Evolutionary conservation across 1,284 basidiomycete genomes (phyloP).

Genomic region (Trichosporon ovoides): DNA sequence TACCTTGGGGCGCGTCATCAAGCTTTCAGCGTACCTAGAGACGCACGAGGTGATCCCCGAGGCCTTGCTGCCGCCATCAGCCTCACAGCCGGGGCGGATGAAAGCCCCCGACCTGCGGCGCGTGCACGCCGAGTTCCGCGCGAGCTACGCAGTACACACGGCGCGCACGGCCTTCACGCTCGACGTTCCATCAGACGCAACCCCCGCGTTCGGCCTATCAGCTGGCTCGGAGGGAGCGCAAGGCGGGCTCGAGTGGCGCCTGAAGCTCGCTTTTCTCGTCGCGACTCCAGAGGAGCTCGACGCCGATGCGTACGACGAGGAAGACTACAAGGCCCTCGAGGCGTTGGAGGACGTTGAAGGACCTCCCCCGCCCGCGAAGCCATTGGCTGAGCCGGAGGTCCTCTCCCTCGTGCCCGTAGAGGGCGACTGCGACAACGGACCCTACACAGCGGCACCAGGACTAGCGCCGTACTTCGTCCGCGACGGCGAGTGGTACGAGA

Average conservation of each 20-base stretch:
- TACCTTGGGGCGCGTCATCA: constrained; percentile 1
- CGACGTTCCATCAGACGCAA: constrained; percentile 81
- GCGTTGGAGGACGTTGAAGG: neutral
- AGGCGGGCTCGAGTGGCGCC: constrained; percentile 64
- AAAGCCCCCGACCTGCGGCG: constrained; percentile 47
- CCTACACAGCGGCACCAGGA: constrained; percentile 50
- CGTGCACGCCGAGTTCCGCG: constrained; percentile 75
- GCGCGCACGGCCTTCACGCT: constrained; percentile 73
- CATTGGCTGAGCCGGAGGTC: constrained; percentile 13
- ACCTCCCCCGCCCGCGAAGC: neutral
- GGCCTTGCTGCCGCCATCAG: constrained; percentile 51
- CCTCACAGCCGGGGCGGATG: constrained; percentile 30
- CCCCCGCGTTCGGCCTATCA: constrained; percentile 63
- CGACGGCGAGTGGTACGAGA: constrained; percentile 46
- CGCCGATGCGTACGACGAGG: neutral
- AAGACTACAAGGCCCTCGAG: neutral
- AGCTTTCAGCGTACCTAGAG: constrained; percentile 80
- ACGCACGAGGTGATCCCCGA: constrained; percentile 73
- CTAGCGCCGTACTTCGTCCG: constrained; percentile 55
- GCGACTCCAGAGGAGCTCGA: constrained; percentile 52
- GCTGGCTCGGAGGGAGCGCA: constrained; percentile 49
- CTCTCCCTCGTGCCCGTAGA: constrained; percentile 29
- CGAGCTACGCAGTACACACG: constrained; percentile 64
- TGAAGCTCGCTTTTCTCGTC: constrained; percentile 73
- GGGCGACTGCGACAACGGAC: constrained; percentile 22